Evolutionary conservation across 1,139 yeast genomes (phyloP).

Genomic region (Debaryomyces nepalensis): DNA sequence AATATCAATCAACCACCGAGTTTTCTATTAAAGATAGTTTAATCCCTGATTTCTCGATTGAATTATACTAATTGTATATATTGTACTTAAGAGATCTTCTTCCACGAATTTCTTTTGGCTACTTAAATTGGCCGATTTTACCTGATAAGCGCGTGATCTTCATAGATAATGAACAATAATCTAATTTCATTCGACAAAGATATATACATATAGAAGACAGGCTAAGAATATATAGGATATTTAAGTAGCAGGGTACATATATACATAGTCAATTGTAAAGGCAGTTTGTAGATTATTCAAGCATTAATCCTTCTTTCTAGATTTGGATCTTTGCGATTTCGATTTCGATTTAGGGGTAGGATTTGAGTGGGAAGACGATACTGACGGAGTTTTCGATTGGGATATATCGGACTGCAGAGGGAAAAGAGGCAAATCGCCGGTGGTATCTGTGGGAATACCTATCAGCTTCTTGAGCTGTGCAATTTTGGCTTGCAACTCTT

Average conservation of each 20-base stretch:
- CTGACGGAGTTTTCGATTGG: background rate
- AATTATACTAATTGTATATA: background rate
- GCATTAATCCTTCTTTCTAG: slow-evolving; percentile 3
- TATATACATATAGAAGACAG: background rate
- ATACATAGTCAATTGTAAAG: background rate
- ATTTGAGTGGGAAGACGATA: background rate
- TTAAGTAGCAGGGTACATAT: background rate
- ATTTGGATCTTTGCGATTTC: slow-evolving; percentile 4
- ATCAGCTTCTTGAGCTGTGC: slow-evolving; percentile 31
- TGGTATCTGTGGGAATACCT: slow-evolving; percentile 24
- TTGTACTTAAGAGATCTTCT: background rate
- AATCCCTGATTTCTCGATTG: no score
- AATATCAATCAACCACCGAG: background rate
- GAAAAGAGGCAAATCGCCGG: slow-evolving; percentile 32
- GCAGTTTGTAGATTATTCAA: background rate
- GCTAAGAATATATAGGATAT: background rate
- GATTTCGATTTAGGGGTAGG: slow-evolving; percentile 7
- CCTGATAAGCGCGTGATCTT: slow-evolving; percentile 14
- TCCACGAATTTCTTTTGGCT: slow-evolving; percentile 9
- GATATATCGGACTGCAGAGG: slow-evolving; percentile 21
- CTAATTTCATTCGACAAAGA: slow-evolving; percentile 1
- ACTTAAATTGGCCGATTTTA: slow-evolving; percentile 5
- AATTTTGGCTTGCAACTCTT: slow-evolving; percentile 42
- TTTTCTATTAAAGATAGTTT: background rate
- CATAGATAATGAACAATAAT: slow-evolving; percentile 4